These are phyloP conservation scores for Saccharomycopsis synnaedendra DNA, from an alignment of 805 yeast species.

Conservation along the genomic window DNA sequence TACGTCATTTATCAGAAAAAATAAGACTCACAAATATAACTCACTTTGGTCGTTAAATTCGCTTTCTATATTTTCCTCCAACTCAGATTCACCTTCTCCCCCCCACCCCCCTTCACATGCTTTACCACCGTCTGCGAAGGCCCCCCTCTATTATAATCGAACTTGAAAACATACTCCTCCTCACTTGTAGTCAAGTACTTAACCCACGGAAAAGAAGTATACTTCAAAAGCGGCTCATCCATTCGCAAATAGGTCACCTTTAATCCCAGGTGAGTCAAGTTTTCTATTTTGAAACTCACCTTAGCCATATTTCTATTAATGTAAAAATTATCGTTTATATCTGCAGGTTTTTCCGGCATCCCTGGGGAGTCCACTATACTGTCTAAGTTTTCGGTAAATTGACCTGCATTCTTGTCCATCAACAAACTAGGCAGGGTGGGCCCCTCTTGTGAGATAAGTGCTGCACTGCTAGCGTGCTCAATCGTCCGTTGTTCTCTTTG, in stretches of 20 bases:
- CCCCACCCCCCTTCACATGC: conserved; percentile 4
- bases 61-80: too few relatives aligned
- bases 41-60: too few relatives aligned
- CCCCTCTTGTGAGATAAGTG: conserved; percentile 1
- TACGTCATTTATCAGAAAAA: too few relatives aligned
- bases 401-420: conserved; percentile 8
- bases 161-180: conserved; percentile 23
- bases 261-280: conserved; percentile 53
- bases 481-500: conserved; percentile 13
- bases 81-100: not conserved
- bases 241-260: conserved; percentile 57
- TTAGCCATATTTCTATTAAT: conserved; percentile 25
- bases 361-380: conserved; percentile 5
- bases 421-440: conserved; percentile 13
- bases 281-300: conserved; percentile 53
- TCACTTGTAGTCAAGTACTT: conserved; percentile 40
- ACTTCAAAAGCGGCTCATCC: conserved; percentile 46
- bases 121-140: conserved; percentile 15
- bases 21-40: too few relatives aligned
- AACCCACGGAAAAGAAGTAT: conserved; percentile 74
- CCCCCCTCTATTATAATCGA: conserved; percentile 13
- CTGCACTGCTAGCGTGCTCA: not conserved
- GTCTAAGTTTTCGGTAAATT: not conserved
- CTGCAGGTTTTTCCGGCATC: conserved; percentile 2
- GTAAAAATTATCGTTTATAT: conserved; percentile 7